A percentile compares a stretch with the other conserved stretches of the same genome.
Conservation (phyloP, 768 basidiomycete species). For the Rhizopogon vinicolor region DNA sequence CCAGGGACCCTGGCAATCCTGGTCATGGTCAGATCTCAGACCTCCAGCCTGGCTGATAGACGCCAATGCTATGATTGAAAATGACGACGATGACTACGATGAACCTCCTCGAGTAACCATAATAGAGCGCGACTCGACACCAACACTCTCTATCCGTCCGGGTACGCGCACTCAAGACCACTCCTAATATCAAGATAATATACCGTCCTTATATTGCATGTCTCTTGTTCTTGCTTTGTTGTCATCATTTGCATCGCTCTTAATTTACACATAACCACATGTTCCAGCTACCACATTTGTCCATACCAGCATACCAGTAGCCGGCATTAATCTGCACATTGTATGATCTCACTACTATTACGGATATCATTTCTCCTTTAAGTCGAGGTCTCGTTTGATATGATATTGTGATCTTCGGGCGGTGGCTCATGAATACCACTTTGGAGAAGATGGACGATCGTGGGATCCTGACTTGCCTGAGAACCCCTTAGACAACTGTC, state of each 20-base stretch:
- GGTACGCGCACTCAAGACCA: conserved; percentile 10
- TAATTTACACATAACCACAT: conserved; percentile 20
- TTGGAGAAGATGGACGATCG: conserved; percentile 44
- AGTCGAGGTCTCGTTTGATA: conserved; percentile 3
- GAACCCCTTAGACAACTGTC: conserved; percentile 36
- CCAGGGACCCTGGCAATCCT: conserved; percentile 28
- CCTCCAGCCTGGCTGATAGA: conserved; percentile 21
- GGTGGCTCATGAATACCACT: conserved; percentile 58
- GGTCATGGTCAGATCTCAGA: conserved; percentile 30
- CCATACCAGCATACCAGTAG: conserved; percentile 21
- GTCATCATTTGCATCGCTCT: conserved; percentile 12
- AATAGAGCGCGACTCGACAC: conserved; percentile 10
- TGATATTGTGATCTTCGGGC: conserved; percentile 32
- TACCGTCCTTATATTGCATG: conserved; percentile 5
- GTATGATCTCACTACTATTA: conserved; percentile 21
- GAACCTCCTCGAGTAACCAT: conserved; percentile 10
- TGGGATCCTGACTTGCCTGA: conserved; percentile 37
- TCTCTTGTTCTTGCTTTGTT: conserved; percentile 14
- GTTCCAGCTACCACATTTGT: conserved; percentile 12
- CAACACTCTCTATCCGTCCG: conserved; percentile 9
- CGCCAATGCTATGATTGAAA: conserved; percentile 4
- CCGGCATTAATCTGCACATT: conserved; percentile 26
- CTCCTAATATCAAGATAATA: conserved; percentile 13
- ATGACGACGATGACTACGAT: conserved; percentile 21
- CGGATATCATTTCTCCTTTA: background rate